phyloP scores from a whole-genome alignment of 345 rosid species.

The Zanthoxylum bungeanum region DNA sequence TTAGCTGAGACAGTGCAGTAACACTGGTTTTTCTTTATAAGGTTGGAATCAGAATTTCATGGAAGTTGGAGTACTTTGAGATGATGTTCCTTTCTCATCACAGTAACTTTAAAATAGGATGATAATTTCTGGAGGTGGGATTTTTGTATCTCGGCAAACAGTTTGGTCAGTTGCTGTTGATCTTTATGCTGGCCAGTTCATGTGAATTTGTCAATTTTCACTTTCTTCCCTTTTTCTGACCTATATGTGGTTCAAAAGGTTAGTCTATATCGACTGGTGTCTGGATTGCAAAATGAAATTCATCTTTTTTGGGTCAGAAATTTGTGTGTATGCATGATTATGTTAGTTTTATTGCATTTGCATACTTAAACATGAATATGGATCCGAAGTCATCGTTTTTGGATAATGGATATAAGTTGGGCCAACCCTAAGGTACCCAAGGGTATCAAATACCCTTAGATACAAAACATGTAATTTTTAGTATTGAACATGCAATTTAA shows the following conservation, averaged over 20 bases:
- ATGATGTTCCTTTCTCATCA: not conserved
- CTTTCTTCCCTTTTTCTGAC: not conserved
- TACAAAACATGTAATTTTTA: too few relatives aligned
- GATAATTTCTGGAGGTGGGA: conserved; percentile 2
- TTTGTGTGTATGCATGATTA: not conserved
- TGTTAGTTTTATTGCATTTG: not conserved
- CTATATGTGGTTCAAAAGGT: conserved; percentile 1
- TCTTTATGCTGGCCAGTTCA: conserved; percentile 11
- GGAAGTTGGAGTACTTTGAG: not conserved
- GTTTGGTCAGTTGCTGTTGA: not conserved
- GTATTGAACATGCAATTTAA: too few relatives aligned
- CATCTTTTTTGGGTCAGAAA: not conserved
- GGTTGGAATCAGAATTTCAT: not conserved
- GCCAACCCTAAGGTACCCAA: too few relatives aligned
- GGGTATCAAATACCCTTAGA: too few relatives aligned
- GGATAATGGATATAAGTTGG: not conserved
- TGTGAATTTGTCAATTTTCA: not conserved
- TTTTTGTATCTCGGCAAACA: not conserved
- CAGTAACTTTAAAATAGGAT: not conserved
- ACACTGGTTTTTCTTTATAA: not conserved
- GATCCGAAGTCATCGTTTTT: not conserved
- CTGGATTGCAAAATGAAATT: not conserved
- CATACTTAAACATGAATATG: not conserved
- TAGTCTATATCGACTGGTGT: not conserved
- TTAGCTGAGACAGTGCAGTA: not conserved